Evolutionary conservation across 1,284 basidiomycete genomes (phyloP), one percentile per base, ranked within the genome.

Genomic region (Sporisorium exsertum): DNA sequence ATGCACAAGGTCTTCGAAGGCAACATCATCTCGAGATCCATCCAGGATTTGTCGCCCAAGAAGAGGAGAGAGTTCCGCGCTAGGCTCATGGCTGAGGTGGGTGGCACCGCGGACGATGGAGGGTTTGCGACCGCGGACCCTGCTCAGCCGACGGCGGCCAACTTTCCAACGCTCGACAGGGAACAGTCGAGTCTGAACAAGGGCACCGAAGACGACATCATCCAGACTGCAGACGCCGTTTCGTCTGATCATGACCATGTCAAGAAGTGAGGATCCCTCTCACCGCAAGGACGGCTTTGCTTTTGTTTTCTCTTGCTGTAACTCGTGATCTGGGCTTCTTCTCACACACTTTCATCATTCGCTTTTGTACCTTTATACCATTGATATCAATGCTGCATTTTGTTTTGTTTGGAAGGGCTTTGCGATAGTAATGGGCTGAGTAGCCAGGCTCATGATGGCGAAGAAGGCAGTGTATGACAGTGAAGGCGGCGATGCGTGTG

Each of bases 1-100:
- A 83, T 84, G 63, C 58, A 72, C 50, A 52, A 67, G 22, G 35
- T 80, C 16, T 84, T 77, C 60, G 76, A 83, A 52, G 81, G 81
- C 53, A 76, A 79, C 64, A 64, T 84, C 62, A 52, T 83, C 51
- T 47, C 65, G 9, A 64, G 80, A n/a, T 81, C 80, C 22, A 42
- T 81, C 12, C 62, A 70, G 35, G 81, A 83, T 42, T 56, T 77
- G 45, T 77, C 52, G 66, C 76, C 72, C 24, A 64, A 66, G 52
- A 80, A 72, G 70, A 65, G 71, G 18, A 54, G 51, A 51, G 50
- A 53, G 15, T 74, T 72, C 68, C 59, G 77, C 12, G 65, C 57
- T 12, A 26, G 53, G n/a, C 46, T 78, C 15, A 58, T 76, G 40
- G 70, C 59, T 7, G 72, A 78, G 47, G 64, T 62, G 2, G 72